Conservation (phyloP, 2,329 filamentous ascomycete genomes). For the Colletotrichum sp. region DNA sequence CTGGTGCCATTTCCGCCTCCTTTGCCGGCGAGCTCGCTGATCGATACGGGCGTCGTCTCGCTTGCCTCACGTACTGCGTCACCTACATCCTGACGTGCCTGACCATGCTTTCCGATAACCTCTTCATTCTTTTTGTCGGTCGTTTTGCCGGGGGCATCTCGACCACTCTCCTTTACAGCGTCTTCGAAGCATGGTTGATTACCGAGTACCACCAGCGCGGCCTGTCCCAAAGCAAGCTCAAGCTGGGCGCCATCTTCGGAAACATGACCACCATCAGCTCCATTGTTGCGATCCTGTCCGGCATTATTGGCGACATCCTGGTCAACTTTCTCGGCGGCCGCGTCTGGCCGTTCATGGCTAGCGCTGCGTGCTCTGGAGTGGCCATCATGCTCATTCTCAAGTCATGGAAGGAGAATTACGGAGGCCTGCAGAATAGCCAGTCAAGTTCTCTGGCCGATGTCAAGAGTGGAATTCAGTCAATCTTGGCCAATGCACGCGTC, state of each 20-base stretch:
- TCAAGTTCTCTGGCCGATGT: slow-evolving; percentile 22
- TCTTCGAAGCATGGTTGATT: slow-evolving; percentile 67
- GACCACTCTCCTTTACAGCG: slow-evolving; percentile 62
- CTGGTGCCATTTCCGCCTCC: slow-evolving; percentile 49
- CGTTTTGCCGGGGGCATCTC: slow-evolving; percentile 60
- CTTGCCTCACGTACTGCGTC: slow-evolving; percentile 59
- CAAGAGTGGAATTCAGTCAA: slow-evolving; percentile 26
- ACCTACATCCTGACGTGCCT: slow-evolving; percentile 57
- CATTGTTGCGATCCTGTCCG: slow-evolving; percentile 58
- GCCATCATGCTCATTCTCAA: slow-evolving; percentile 51
- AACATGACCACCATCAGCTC: slow-evolving; percentile 58
- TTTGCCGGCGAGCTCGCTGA: slow-evolving; percentile 44
- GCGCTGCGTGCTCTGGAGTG: slow-evolving; percentile 41
- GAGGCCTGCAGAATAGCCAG: slow-evolving; percentile 10
- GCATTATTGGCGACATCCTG: slow-evolving; percentile 56
- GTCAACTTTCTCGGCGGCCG: slow-evolving; percentile 51
- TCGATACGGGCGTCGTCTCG: slow-evolving; percentile 52
- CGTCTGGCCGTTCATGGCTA: slow-evolving; percentile 58
- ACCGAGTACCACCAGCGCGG: slow-evolving; percentile 56
- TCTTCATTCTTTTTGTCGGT: slow-evolving; percentile 55
- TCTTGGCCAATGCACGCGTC: slow-evolving; percentile 49
- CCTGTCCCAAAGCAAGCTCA: slow-evolving; percentile 43
- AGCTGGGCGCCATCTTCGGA: slow-evolving; percentile 57
- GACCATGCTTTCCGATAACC: slow-evolving; percentile 49
- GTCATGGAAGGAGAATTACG: slow-evolving; percentile 43